These are phyloP conservation scores for Sugiyamaella smithiae DNA, from an alignment of 805 yeast species.

Conservation along the genomic window DNA sequence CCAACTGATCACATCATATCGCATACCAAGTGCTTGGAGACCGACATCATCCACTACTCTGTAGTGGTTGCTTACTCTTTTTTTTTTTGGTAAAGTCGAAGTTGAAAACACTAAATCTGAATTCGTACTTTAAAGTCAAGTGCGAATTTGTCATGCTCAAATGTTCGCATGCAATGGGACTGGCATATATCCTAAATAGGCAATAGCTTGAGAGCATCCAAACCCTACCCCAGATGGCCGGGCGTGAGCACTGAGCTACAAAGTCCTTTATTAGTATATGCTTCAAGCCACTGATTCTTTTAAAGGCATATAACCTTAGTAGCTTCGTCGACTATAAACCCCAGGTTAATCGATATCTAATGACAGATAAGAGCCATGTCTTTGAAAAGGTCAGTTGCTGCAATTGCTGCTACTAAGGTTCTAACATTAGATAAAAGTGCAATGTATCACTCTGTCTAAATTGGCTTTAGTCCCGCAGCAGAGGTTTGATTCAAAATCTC, in stretches of 20 bases:
- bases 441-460: constrained; percentile 14
- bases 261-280: too few relatives aligned
- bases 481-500: constrained; percentile 15
- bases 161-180: background rate
- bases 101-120: background rate
- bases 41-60: constrained; percentile 17
- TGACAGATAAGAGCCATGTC: background rate
- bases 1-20: constrained; percentile 1
- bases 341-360: too few relatives aligned
- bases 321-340: too few relatives aligned
- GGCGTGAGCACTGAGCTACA: too few relatives aligned
- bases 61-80: constrained; percentile 12
- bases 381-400: constrained; percentile 12
- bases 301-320: too few relatives aligned
- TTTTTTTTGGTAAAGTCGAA: constrained; percentile 1
- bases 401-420: too few relatives aligned
- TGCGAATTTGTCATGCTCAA: constrained; percentile 7
- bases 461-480: constrained; percentile 14
- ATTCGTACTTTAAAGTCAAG: too few relatives aligned
- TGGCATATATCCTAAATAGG: constrained; percentile 1
- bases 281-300: too few relatives aligned
- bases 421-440: constrained; percentile 8
- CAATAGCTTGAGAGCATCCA: too few relatives aligned
- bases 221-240: too few relatives aligned
- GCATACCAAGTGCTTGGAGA: constrained; percentile 21